Percentiles rank a stretch among this genome's conserved stretches.
Evolutionary conservation across 2,329 filamentous ascomycete genomes (phyloP).

Genomic region (Byssothecium circinans): DNA sequence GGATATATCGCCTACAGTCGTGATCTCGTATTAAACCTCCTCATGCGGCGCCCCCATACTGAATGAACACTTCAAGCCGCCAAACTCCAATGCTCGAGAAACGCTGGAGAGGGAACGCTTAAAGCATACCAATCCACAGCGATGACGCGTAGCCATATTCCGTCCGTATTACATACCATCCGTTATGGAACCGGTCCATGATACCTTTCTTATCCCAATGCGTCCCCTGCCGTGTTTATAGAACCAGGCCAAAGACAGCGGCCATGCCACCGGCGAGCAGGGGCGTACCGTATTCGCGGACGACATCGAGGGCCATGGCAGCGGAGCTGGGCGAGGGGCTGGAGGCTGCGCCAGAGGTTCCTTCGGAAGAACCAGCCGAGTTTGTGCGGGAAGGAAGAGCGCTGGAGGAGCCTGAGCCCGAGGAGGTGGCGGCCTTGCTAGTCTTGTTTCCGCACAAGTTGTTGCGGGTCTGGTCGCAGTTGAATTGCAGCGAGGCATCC

Average conservation of each 20-base stretch:
- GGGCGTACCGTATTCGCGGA: slow-evolving; percentile 55
- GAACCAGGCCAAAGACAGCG: slow-evolving; percentile 58
- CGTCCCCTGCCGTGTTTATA: slow-evolving; percentile 47
- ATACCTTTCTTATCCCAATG: slow-evolving; percentile 9
- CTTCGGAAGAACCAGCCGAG: slow-evolving; percentile 14
- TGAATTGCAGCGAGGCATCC: slow-evolving; percentile 41
- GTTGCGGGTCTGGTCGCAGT: slow-evolving; percentile 48
- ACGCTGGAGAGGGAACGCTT: slow-evolving; percentile 19
- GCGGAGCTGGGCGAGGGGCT: slow-evolving; percentile 29
- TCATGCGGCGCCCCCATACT: slow-evolving; percentile 17
- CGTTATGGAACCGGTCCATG: slow-evolving; percentile 31
- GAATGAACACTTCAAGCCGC: slow-evolving; percentile 23
- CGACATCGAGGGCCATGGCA: slow-evolving; percentile 49
- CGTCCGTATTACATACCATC: slow-evolving; percentile 26
- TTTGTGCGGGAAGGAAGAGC: slow-evolving; percentile 26
- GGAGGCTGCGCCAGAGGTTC: slow-evolving; percentile 29
- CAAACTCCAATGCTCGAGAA: slow-evolving; percentile 28
- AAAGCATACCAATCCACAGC: slow-evolving; percentile 9
- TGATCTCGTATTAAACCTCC: slow-evolving; percentile 38
- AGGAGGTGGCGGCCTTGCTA: slow-evolving; percentile 27
- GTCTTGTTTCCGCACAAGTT: slow-evolving; percentile 57
- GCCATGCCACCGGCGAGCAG: slow-evolving; percentile 57
- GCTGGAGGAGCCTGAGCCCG: slow-evolving; percentile 20
- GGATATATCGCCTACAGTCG: slow-evolving; percentile 38
- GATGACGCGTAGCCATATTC: slow-evolving; percentile 19